Base-by-base conservation (phyloP, 352 stramenopile species). In the Globisporangium polare region DNA sequence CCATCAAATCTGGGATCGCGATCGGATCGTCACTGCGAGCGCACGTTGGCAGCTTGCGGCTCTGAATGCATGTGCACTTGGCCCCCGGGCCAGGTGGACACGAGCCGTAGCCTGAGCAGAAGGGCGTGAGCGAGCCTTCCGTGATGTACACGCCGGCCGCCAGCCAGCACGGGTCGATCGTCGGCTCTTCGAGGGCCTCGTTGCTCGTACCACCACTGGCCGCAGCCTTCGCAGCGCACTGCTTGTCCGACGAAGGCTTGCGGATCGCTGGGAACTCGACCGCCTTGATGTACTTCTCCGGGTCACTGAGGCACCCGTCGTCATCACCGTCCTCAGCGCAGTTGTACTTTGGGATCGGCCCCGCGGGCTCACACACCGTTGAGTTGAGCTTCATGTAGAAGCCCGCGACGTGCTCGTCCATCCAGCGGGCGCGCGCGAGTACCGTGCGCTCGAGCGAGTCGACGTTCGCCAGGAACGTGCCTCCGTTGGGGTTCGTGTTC, bases 91-190 rank as follows among this genome's bases (percentile, higher is more conserved):
- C 84, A 17, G 73, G 65, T 0, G 75, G 69, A 42, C 86, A 95
- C 57, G 72, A 75, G 18, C 86, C 86, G 60, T 91, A 80, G 18
- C 77, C 84, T 2, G 74, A 85, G 49, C 86, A 95, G 39, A 92
- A 93, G 0, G 71, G 78, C 9, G 80, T 88, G 51, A 92, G 73
- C 24, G 75, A 81, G 2, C 73, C 75, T 29, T 78, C 66, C 3
- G 24, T 60, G 41, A 84, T 67, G 60, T 89, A 89, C 12, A 72
- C 63, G 4, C 83, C 86, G 0, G 72, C 70, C 17, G 86, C 86
- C 31, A 93, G 60, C 86, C 86, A 95, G 59, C 86, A 95, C 27
- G 80, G 78, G 61, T 95, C 86, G 53, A 92, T 85, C 6, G 83
- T 78, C 26, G 76, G 71, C 17, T 68, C 53, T 43, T 81, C 78